Base-by-base conservation (phyloP, 192 early-diverging fungal genomes). In the Mortierella hygrophila region DNA sequence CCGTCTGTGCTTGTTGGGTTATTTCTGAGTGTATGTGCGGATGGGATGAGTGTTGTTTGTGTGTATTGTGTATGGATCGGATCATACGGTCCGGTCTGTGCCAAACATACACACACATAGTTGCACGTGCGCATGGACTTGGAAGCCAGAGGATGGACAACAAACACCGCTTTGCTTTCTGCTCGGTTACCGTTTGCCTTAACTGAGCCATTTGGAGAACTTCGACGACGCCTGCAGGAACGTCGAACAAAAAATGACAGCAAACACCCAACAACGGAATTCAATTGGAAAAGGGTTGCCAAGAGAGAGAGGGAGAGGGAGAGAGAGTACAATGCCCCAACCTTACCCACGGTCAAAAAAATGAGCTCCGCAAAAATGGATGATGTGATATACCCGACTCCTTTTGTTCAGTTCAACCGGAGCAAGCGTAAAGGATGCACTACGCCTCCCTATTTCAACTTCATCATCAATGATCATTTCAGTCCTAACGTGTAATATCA, bases 81-180 rank as follows among this genome's bases (percentile, higher is more conserved):
- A 65, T 65, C 60, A 26, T 65, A 65, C 60, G 60, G 29, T 65
- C 60, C 29, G 60, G 29, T 65, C 60, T 65, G 60, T 65, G 60
- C 60, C 60, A 65, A 65, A 65, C 60, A 65, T 65, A 65, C 26
- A 65, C n/a, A 65, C 29, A 65, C 60, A 65, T 32, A 35, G 11
- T 65, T 65, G 60, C 60, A 65, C 60, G 60, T 65, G 60, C 60
- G 60, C 60, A 32, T 65, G 11, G 60, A 32, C 60, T 65, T 65
- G 26, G 60, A 65, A 65, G 60, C 11, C 29, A 65, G 60, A 65
- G 60, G 60, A 32, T 65, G 60, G 26, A 32, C 29, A 13, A 32
- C 6, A 65, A 29, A 15, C 60, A 32, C 29, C 13, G 29, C 60
- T 65, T 65, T 26, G 55, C 55, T 65, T 65, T 29, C 26, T 26